phyloP scores from a whole-genome alignment of 495 filamentous ascomycete genomes.

The Alectoria sarmentosa region DNA sequence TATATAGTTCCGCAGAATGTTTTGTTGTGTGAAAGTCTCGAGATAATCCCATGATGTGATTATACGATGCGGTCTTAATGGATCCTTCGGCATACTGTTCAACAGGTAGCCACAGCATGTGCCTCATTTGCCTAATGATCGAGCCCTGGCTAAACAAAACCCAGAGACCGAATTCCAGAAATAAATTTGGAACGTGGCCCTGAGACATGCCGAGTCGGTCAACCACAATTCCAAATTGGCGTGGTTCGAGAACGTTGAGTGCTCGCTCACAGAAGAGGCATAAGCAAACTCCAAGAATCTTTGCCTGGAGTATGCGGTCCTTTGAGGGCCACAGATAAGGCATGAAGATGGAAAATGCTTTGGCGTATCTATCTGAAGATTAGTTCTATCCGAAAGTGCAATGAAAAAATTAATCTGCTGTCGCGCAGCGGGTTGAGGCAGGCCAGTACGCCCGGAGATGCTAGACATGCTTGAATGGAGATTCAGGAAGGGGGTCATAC shows the following conservation, averaged over 20 bases:
- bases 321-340: slow-evolving; percentile 60
- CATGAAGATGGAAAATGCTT: slow-evolving; percentile 44
- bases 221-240: slow-evolving; percentile 57
- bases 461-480: background rate
- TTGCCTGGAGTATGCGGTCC: slow-evolving; percentile 46
- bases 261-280: slow-evolving; percentile 56
- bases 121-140: slow-evolving; percentile 42
- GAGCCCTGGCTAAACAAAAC: slow-evolving; percentile 47
- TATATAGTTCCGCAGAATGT: slow-evolving; percentile 61
- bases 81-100: slow-evolving; percentile 55
- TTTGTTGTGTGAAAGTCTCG: slow-evolving; percentile 76
- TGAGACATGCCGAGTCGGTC: slow-evolving; percentile 33
- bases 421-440: background rate
- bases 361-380: background rate
- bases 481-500: slow-evolving; percentile 32
- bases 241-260: slow-evolving; percentile 58
- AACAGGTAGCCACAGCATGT: slow-evolving; percentile 59
- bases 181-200: slow-evolving; percentile 40
- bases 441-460: background rate
- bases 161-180: slow-evolving; percentile 49
- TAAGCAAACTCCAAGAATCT: slow-evolving; percentile 48
- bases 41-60: slow-evolving; percentile 69
- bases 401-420: background rate
- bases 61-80: slow-evolving; percentile 59
- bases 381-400: background rate